These are phyloP conservation scores for Sicyos baderoa DNA, from an alignment of 306 rosid species.

Conservation along the genomic window DNA sequence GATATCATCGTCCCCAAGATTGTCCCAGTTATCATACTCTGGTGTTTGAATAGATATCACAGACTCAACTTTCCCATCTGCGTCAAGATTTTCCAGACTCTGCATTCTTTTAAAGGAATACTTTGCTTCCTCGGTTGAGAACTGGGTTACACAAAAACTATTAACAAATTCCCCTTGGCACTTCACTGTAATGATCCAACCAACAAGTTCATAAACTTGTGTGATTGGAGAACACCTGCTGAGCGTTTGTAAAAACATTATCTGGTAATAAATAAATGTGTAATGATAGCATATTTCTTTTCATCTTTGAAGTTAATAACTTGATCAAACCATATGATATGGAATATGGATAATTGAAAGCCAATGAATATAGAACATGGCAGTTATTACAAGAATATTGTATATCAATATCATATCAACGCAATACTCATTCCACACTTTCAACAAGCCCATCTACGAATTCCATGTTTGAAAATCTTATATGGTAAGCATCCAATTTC, in stretches of 20 bases:
- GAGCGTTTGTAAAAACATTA: not conserved
- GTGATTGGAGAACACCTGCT: not conserved
- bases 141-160: not conserved
- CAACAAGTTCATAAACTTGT: conserved; percentile 8
- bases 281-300: not conserved
- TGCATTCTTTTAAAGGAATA: conserved; percentile 40
- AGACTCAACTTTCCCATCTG: conserved; percentile 36
- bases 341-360: conserved; percentile 3
- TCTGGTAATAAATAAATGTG: not conserved
- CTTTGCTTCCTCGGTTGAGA: not conserved
- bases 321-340: not conserved
- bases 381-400: not conserved
- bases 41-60: conserved; percentile 26
- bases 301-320: not conserved
- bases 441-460: not conserved
- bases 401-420: not conserved
- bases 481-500: not conserved
- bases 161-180: conserved; percentile 7
- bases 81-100: conserved; percentile 40
- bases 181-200: conserved; percentile 2
- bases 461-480: not conserved
- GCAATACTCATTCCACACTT: not conserved
- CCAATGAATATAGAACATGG: not conserved
- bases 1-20: conserved; percentile 59
- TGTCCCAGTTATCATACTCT: conserved; percentile 43